Conservation (phyloP, 371 early-diverging fungal species). For the Coemansia sp. region DNA sequence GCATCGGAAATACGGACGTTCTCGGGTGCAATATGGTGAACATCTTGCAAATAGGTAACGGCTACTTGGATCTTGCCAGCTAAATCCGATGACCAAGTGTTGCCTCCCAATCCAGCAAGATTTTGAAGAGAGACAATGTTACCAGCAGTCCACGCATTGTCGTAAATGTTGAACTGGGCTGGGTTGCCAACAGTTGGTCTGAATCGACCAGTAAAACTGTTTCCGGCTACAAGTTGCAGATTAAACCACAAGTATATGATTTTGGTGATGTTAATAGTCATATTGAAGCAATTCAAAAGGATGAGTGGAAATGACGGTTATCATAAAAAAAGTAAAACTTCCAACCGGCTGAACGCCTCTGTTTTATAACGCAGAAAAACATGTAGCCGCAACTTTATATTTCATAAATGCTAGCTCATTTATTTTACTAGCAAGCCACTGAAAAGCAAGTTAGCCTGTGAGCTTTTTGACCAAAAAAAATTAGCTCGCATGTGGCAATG, state of each 20-base stretch:
- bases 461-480: not conserved
- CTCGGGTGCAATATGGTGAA: conserved; percentile 11
- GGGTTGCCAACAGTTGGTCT: not conserved
- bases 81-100: not conserved
- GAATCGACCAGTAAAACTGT: not conserved
- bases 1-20: conserved; percentile 22
- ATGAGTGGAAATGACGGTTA: not conserved
- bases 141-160: not conserved
- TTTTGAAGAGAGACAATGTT: not conserved
- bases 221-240: not conserved
- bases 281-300: not conserved
- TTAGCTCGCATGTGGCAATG: not conserved
- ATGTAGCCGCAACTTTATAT: not conserved
- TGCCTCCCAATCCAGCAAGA: not conserved
- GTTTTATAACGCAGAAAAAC: not conserved
- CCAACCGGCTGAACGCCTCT: not conserved
- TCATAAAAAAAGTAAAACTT: not conserved
- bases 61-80: conserved; percentile 2
- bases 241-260: not conserved
- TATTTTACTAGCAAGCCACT: not conserved
- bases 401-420: not conserved
- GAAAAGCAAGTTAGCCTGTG: not conserved
- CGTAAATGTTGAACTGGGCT: conserved; percentile 17
- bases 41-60: not conserved
- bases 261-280: not conserved